Conservation (phyloP, 805 yeast genomes). For the Myxozyma lipomycoides region DNA sequence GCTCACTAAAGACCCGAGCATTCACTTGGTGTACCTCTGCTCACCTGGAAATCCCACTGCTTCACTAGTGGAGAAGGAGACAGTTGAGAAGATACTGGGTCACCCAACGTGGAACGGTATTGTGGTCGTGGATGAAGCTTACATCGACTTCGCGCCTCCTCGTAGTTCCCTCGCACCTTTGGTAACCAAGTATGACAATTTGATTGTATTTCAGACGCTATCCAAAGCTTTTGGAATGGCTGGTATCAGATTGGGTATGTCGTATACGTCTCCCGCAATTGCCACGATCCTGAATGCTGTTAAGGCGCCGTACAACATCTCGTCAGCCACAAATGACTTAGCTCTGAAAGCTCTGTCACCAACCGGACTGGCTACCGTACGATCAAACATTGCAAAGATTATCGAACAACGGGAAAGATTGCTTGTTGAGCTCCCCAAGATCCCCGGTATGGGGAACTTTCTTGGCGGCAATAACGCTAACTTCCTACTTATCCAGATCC, state of each 20-base stretch:
- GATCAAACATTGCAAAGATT: constrained; percentile 48
- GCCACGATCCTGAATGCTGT: constrained; percentile 73
- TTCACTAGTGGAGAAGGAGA: constrained; percentile 48
- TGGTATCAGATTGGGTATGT: constrained; percentile 85
- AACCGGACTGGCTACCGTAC: constrained; percentile 59
- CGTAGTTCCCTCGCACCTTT: constrained; percentile 71
- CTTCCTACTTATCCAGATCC: constrained; percentile 70
- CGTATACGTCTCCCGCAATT: constrained; percentile 59
- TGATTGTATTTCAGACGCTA: constrained; percentile 85
- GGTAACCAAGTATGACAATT: constrained; percentile 75
- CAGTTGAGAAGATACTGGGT: constrained; percentile 48
- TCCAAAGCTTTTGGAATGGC: constrained; percentile 96
- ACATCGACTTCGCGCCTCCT: constrained; percentile 72
- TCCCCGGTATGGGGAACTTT: constrained; percentile 65
- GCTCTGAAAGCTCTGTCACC: constrained; percentile 68
- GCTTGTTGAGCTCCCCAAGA: constrained; percentile 48
- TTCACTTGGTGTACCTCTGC: constrained; percentile 78
- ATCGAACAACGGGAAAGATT: constrained; percentile 54
- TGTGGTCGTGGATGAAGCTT: constrained; percentile 86
- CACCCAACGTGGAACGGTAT: constrained; percentile 63
- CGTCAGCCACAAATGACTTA: constrained; percentile 69
- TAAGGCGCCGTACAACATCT: constrained; percentile 95
- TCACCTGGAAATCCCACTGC: constrained; percentile 98
- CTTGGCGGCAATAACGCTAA: constrained; percentile 88
- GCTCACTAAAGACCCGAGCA: constrained; percentile 52